Conservation (phyloP, 768 basidiomycete genomes). For the Pleurotus ostreatus region DNA sequence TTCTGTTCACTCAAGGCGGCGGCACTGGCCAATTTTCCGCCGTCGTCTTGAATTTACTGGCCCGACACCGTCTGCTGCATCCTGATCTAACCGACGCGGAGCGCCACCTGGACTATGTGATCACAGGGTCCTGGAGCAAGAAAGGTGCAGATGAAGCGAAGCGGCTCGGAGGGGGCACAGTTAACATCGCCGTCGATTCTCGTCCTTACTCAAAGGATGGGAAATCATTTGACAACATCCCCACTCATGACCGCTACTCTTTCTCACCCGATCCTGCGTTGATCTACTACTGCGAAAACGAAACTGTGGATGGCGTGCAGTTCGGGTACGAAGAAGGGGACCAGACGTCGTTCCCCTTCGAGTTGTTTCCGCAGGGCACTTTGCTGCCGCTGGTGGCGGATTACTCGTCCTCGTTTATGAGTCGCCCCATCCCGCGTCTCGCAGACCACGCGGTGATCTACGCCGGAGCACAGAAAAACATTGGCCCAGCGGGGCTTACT, state of each 20-base stretch:
- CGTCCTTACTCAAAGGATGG: constrained; percentile 57
- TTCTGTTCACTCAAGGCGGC: constrained; percentile 95
- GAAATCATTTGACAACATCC: constrained; percentile 77
- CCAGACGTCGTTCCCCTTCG: constrained; percentile 78
- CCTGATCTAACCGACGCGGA: constrained; percentile 53
- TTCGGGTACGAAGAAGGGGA: constrained; percentile 58
- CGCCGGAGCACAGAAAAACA: constrained; percentile 97
- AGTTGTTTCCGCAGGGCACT: constrained; percentile 49
- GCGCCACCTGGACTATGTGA: constrained; percentile 77
- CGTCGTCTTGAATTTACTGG: constrained; percentile 87
- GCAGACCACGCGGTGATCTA: constrained; percentile 92
- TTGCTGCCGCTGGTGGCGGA: constrained; percentile 87
- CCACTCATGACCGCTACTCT: constrained; percentile 63
- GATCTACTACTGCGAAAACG: constrained; percentile 99
- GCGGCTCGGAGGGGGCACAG: constrained; percentile 55
- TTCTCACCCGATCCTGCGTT: constrained; percentile 83
- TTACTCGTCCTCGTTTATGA: constrained; percentile 97
- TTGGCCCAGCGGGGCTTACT: constrained; percentile 91
- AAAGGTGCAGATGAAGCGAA: constrained; percentile 82
- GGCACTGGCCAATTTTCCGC: constrained; percentile 91
- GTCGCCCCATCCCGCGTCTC: constrained; percentile 82
- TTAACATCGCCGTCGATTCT: constrained; percentile 72
- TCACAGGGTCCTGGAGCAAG: constrained; percentile 92
- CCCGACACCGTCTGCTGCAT: constrained; percentile 74
- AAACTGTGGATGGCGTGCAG: constrained; percentile 95